These are phyloP conservation scores for Lathyrus oleraceus DNA, from an alignment of 306 rosid species.

Conservation along the genomic window DNA sequence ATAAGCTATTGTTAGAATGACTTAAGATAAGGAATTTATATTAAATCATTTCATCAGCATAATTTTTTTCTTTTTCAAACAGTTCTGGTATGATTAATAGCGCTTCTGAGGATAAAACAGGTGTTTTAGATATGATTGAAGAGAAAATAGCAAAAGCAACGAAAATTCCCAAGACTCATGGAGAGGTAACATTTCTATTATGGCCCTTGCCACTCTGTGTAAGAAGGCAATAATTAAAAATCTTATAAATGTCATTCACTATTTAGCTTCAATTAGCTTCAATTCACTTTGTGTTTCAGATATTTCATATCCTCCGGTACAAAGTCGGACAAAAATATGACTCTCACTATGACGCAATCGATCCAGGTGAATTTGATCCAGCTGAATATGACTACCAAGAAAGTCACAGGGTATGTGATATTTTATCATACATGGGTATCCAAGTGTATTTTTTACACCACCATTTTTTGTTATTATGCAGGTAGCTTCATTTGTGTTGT, in stretches of 20 bases:
- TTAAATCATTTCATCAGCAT: slow-evolving; percentile 17
- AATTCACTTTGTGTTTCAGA: slow-evolving; percentile 86
- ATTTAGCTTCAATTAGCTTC: background rate
- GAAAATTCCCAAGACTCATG: slow-evolving; percentile 74
- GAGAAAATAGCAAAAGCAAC: slow-evolving; percentile 87
- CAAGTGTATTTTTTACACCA: background rate
- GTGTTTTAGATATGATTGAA: slow-evolving; percentile 66
- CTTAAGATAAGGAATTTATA: background rate
- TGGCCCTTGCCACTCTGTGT: background rate
- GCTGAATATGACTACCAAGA: slow-evolving; percentile 28
- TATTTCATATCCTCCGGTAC: slow-evolving; percentile 79
- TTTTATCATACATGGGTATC: background rate
- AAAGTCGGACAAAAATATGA: slow-evolving; percentile 76
- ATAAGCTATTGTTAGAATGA: background rate
- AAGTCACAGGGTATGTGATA: slow-evolving; percentile 75
- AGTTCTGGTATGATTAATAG: slow-evolving; percentile 78
- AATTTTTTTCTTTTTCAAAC: slow-evolving; percentile 44
- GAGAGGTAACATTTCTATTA: slow-evolving; percentile 62
- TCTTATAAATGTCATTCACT: slow-evolving; percentile 9
- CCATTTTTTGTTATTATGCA: slow-evolving; percentile 37
- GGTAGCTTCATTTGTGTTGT: slow-evolving; percentile 86
- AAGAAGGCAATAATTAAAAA: background rate
- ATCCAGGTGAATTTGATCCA: slow-evolving; percentile 66
- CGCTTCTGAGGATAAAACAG: slow-evolving; percentile 69
- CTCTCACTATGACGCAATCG: slow-evolving; percentile 75